Evolutionary conservation across 2,329 filamentous ascomycete species (phyloP), one percentile per base, ranked within the genome.

Genomic region (Fusarium kyushuense): DNA sequence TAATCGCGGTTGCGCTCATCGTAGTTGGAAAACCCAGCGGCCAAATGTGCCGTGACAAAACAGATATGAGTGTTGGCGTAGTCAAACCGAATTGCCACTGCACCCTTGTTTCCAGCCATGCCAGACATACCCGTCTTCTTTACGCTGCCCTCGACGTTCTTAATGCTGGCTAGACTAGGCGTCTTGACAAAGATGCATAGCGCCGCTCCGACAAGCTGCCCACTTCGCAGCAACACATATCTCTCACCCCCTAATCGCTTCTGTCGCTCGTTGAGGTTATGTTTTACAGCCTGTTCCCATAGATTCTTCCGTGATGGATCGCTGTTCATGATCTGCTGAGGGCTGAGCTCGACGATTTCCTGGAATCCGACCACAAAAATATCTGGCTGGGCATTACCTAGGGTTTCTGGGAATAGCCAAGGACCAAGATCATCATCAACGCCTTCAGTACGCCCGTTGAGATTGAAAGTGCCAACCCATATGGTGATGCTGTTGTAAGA

Each of bases 241-340:
- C 90, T 91, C 56, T 94, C 90, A 7, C 88, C 87, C 1, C 89
- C 89, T 23, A 86, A 82, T 59, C 83, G 83, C 40, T 86, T 85
- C 19, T 93, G 89, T 67, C 91, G 87, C 13, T 81, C 79, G 72
- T 98, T 97, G 38, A 99, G 80, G 16, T 90, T 93, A 45, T 83
- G 84, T 69, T 90, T 90, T 25, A 98, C 94, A 6, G 92, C 90
- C 54, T 85, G 82, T 77, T 99, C 96, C 96, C 96, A 99, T 21
- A 90, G 82, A 67, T 93, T 90, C 69, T 95, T 92, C 54, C 92
- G 87, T 5, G 90, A 89, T 2, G 96, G 96, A 76, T 99, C 95
- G 63, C 94, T 98, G 69, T 96, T 97, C 94, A 99, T 97, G 75
- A 99, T 98, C 75, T 99, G 96, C 77, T 98, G 95, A 17, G 96